Evolutionary conservation across 2,329 filamentous ascomycete species (phyloP).

Genomic region (Phyllosticta citribraziliensis): DNA sequence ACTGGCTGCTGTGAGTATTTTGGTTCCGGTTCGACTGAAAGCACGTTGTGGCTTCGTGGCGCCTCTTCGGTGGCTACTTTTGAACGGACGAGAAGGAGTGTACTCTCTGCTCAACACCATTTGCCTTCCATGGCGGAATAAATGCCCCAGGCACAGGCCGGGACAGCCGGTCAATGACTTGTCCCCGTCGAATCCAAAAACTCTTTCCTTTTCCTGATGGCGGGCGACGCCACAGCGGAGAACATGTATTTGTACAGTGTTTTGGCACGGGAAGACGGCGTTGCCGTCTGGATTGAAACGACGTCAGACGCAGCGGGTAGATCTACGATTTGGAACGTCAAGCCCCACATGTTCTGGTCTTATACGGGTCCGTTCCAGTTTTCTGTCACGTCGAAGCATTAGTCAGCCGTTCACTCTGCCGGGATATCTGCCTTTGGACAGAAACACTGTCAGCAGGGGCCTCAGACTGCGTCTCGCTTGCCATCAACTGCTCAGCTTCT

Average conservation of each 20-base stretch:
- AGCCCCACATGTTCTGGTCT: not conserved
- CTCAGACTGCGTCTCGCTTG: not conserved
- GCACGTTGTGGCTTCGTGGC: not conserved
- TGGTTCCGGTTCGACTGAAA: not conserved
- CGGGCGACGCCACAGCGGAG: no score
- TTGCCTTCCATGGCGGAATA: not conserved
- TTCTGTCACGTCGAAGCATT: not conserved
- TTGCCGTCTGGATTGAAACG: not conserved
- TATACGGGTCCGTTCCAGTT: not conserved
- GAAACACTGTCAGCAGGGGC: not conserved
- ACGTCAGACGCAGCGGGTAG: not conserved
- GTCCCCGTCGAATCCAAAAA: not conserved
- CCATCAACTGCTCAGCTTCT: not conserved
- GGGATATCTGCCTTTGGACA: not conserved
- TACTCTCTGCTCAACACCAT: not conserved
- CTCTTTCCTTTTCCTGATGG: no score
- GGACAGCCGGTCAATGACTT: not conserved
- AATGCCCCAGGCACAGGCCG: not conserved
- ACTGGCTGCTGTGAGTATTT: not conserved
- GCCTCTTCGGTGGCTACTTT: not conserved
- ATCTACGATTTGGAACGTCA: not conserved
- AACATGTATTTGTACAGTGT: not conserved
- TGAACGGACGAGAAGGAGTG: not conserved
- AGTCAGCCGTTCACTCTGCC: not conserved
- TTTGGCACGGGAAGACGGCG: not conserved